A percentile compares a stretch with the other conserved stretches of the same genome.
These are phyloP conservation scores for Yarrowia deformans DNA, from an alignment of 805 yeast genomes.

Conservation along the genomic window DNA sequence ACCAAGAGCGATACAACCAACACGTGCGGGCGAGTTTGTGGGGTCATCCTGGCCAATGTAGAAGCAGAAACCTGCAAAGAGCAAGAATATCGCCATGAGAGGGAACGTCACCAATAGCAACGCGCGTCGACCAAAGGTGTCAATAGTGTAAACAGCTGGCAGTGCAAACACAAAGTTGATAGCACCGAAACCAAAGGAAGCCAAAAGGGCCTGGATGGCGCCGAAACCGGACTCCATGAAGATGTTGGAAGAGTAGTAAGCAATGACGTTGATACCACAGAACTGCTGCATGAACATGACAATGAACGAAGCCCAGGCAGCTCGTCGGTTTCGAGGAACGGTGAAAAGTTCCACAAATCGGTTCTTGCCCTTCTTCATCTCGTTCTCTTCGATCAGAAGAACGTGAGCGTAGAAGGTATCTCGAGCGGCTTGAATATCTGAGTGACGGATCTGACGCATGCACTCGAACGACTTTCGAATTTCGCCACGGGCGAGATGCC, in stretches of 20 bases:
- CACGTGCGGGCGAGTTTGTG: slow-evolving; percentile 52
- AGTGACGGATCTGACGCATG: slow-evolving; percentile 56
- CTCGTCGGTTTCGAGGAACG: slow-evolving; percentile 82
- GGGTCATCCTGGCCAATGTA: slow-evolving; percentile 60
- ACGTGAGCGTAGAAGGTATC: slow-evolving; percentile 67
- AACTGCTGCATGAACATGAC: slow-evolving; percentile 91
- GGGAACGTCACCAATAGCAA: slow-evolving; percentile 67
- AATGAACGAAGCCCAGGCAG: slow-evolving; percentile 78
- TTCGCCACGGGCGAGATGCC: slow-evolving; percentile 64
- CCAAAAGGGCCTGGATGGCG: slow-evolving; percentile 68
- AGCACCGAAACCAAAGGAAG: slow-evolving; percentile 88
- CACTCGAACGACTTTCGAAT: slow-evolving; percentile 60
- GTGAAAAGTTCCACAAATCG: slow-evolving; percentile 57
- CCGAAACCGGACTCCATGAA: slow-evolving; percentile 72
- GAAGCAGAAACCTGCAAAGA: slow-evolving; percentile 67
- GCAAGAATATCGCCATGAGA: slow-evolving; percentile 61
- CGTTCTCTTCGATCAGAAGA: slow-evolving; percentile 55
- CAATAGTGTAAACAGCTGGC: slow-evolving; percentile 83
- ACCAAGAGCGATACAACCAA: slow-evolving; percentile 74
- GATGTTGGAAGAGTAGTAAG: slow-evolving; percentile 83
- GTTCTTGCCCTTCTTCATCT: slow-evolving; percentile 51
- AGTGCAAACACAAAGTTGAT: slow-evolving; percentile 82
- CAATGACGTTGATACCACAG: slow-evolving; percentile 89
- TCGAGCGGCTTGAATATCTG: slow-evolving; percentile 65
- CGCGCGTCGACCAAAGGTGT: slow-evolving; percentile 73